These are phyloP conservation scores for Talaromyces ruber DNA, from an alignment of 495 filamentous ascomycete genomes.

Conservation along the genomic window DNA sequence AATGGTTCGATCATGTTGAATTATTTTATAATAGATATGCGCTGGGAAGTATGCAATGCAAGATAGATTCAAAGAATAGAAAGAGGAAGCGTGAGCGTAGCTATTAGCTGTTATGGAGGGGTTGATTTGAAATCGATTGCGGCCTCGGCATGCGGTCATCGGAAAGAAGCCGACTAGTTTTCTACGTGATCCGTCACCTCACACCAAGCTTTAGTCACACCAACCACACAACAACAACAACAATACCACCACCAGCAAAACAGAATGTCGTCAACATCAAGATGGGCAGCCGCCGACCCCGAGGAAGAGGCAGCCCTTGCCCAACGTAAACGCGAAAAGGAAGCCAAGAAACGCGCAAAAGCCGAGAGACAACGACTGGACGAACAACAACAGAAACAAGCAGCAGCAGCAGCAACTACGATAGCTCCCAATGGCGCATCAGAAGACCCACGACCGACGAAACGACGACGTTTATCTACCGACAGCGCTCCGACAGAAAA, in stretches of 20 bases:
- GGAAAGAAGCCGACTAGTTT: neutral
- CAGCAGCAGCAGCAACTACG: slow-evolving; percentile 13
- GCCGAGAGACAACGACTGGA: slow-evolving; percentile 66
- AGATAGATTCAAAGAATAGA: neutral
- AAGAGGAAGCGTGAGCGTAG: neutral
- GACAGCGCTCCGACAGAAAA: slow-evolving; percentile 18
- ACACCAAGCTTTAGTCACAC: neutral
- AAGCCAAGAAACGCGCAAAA: slow-evolving; percentile 78
- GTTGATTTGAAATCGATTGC: slow-evolving; percentile 25
- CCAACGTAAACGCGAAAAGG: slow-evolving; percentile 75
- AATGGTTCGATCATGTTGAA: slow-evolving; percentile 49
- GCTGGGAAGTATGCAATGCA: slow-evolving; percentile 1
- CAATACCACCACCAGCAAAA: slow-evolving; percentile 38
- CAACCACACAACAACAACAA: neutral
- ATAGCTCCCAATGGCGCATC: slow-evolving; percentile 6
- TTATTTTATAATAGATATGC: slow-evolving; percentile 1
- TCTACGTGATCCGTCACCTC: neutral
- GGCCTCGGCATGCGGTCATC: slow-evolving; percentile 5
- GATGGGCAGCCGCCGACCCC: slow-evolving; percentile 73
- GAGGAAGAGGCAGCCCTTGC: slow-evolving; percentile 64
- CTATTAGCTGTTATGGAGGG: slow-evolving; percentile 13
- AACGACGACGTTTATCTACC: slow-evolving; percentile 40
- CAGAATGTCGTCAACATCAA: slow-evolving; percentile 55
- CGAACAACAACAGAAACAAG: slow-evolving; percentile 11
- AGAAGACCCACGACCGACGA: slow-evolving; percentile 16